phyloP scores from a whole-genome alignment of 2,329 filamentous ascomycete genomes.

The Hansfordia pulvinata region DNA sequence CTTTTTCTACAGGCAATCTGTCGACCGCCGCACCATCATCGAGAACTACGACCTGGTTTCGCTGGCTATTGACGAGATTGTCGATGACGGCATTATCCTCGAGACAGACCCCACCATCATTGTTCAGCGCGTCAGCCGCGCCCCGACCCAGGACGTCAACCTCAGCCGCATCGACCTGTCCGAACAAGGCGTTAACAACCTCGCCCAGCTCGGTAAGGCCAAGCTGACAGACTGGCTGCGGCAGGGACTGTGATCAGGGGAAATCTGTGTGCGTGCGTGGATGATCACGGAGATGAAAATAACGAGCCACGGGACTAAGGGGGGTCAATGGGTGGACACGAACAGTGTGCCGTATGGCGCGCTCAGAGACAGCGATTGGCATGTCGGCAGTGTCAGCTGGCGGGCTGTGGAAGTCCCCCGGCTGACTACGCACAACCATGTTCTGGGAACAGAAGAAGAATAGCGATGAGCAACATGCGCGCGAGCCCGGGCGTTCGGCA shows the following conservation, averaged over 20 bases:
- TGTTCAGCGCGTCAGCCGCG: slow-evolving; percentile 80
- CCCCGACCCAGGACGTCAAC: slow-evolving; percentile 80
- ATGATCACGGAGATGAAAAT: not conserved
- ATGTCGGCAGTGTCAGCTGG: too few relatives aligned
- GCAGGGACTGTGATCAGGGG: slow-evolving; percentile 51
- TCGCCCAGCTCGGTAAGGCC: slow-evolving; percentile 85
- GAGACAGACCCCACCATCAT: slow-evolving; percentile 95
- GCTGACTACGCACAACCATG: too few relatives aligned
- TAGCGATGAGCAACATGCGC: too few relatives aligned
- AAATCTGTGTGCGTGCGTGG: slow-evolving; percentile 1
- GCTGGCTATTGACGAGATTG: slow-evolving; percentile 86
- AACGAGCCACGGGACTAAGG: too few relatives aligned
- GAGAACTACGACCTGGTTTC: slow-evolving; percentile 98
- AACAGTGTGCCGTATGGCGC: too few relatives aligned
- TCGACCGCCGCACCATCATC: slow-evolving; percentile 93
- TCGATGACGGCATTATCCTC: slow-evolving; percentile 90
- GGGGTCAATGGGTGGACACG: too few relatives aligned
- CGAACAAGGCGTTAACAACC: slow-evolving; percentile 88
- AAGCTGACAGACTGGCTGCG: slow-evolving; percentile 85
- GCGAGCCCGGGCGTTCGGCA: too few relatives aligned
- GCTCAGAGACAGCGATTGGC: slow-evolving; percentile 10
- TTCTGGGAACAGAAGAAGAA: too few relatives aligned
- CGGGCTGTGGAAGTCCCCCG: too few relatives aligned
- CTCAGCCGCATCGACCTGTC: slow-evolving; percentile 91
- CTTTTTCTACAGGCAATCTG: slow-evolving; percentile 57